Conservation (phyloP, 345 rosid genomes). For the Pistacia integerrima region DNA sequence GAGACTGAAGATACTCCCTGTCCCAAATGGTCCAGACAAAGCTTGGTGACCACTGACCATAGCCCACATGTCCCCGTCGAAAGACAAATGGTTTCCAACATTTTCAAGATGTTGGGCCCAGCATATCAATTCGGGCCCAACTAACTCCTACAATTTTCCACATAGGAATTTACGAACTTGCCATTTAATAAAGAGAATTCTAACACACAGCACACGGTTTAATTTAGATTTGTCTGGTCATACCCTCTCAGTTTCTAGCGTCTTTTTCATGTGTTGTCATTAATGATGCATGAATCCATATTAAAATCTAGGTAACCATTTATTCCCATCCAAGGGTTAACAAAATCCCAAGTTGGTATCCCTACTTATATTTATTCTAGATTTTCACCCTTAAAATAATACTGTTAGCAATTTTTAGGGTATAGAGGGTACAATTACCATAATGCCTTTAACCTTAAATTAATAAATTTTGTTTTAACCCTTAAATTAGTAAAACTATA, state of each 20-base stretch:
- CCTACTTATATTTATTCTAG: too few relatives aligned
- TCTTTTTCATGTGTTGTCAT: neutral
- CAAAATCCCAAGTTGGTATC: too few relatives aligned
- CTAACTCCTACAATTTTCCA: neutral
- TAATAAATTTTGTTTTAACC: too few relatives aligned
- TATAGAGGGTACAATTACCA: too few relatives aligned
- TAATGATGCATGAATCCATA: neutral
- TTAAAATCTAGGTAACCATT: too few relatives aligned
- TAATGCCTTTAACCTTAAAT: too few relatives aligned
- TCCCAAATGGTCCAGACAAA: constrained; percentile 8
- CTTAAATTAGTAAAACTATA: too few relatives aligned
- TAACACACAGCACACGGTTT: too few relatives aligned
- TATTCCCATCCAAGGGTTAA: too few relatives aligned
- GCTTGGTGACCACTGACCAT: neutral
- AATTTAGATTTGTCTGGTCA: neutral
- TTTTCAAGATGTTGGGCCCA: neutral
- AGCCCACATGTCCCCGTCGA: neutral
- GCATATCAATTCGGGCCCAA: neutral
- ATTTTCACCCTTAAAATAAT: too few relatives aligned
- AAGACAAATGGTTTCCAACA: neutral
- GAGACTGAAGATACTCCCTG: neutral
- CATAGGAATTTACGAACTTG: neutral
- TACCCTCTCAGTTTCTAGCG: neutral
- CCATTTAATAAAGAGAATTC: neutral
- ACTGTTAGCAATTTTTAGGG: too few relatives aligned